phyloP scores from a whole-genome alignment of 2,329 filamentous ascomycete species.

The Tolypocladium pustulatum region DNA sequence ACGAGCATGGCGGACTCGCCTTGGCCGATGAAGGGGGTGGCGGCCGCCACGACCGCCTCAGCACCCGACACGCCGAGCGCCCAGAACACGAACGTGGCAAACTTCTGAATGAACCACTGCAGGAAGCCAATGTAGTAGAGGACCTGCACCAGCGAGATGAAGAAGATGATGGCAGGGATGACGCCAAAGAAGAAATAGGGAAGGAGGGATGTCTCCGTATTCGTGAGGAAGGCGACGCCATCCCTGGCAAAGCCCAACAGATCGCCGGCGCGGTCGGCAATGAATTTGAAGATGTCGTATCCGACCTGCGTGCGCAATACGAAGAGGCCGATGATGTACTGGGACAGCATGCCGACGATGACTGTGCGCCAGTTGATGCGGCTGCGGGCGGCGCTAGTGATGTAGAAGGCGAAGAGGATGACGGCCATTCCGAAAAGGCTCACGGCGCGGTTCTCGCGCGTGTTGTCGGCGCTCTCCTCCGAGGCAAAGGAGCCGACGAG shows the following conservation, averaged over 20 bases:
- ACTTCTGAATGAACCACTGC: conserved; percentile 84
- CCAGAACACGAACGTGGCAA: conserved; percentile 89
- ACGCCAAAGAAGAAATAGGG: conserved; percentile 67
- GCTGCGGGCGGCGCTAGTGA: conserved; percentile 59
- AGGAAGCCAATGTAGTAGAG: conserved; percentile 71
- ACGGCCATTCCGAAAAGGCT: conserved; percentile 70
- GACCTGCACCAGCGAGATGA: conserved; percentile 83
- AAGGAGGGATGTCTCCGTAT: conserved; percentile 29
- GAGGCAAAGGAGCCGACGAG: conserved; percentile 70
- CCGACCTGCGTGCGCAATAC: conserved; percentile 72
- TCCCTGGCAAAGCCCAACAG: conserved; percentile 66
- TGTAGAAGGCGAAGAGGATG: conserved; percentile 56
- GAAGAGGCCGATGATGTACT: conserved; percentile 83
- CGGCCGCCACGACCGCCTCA: conserved; percentile 87
- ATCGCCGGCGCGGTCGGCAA: conserved; percentile 62
- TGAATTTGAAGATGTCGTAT: conserved; percentile 86
- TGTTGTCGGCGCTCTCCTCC: conserved; percentile 64
- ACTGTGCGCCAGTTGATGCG: conserved; percentile 65
- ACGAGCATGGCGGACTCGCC: conserved; percentile 92
- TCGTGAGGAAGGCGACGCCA: conserved; percentile 60
- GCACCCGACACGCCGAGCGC: conserved; percentile 76
- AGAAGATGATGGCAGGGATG: conserved; percentile 91
- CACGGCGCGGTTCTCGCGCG: conserved; percentile 66
- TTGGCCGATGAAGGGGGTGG: conserved; percentile 89
- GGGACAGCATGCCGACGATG: conserved; percentile 77